phyloP scores from a whole-genome alignment of 345 rosid species.

The Limnanthes douglasii region DNA sequence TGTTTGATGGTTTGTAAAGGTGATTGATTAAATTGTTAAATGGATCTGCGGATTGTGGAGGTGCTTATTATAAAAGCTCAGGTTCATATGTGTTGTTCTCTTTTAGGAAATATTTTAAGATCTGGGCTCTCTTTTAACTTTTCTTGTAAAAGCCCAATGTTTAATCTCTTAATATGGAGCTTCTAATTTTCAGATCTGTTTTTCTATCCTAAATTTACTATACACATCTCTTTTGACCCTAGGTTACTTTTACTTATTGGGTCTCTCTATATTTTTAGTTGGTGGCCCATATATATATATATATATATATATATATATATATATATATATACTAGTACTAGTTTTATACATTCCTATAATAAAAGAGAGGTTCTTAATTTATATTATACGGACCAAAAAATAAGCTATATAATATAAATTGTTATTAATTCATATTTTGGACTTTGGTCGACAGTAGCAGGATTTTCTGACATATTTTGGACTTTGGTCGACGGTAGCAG shows the following conservation, averaged over 20 bases:
- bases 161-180: slow-evolving; percentile 7
- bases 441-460: not conserved
- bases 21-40: not conserved
- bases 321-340: too few species aligned
- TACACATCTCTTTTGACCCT: too few species aligned
- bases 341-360: too few species aligned
- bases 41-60: too few species aligned
- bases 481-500: slow-evolving; percentile 2
- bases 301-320: not conserved
- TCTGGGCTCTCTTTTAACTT: slow-evolving; percentile 10
- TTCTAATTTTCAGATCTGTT: slow-evolving; percentile 10
- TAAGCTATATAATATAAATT: too few species aligned
- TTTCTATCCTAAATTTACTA: too few species aligned
- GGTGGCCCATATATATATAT: not conserved
- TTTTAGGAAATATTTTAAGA: not conserved
- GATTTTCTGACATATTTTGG: not conserved
- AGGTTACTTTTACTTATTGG: too few species aligned
- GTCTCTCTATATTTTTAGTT: too few species aligned
- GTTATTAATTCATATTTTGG: too few species aligned
- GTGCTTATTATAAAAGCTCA: too few species aligned
- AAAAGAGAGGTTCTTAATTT: not conserved
- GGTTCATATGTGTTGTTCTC: not conserved
- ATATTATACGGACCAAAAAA: not conserved
- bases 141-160: slow-evolving; percentile 15
- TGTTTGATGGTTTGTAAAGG: slow-evolving; percentile 9